Conservation (phyloP, 2,329 filamentous ascomycete genomes). For the Coniochaeta sp. region DNA sequence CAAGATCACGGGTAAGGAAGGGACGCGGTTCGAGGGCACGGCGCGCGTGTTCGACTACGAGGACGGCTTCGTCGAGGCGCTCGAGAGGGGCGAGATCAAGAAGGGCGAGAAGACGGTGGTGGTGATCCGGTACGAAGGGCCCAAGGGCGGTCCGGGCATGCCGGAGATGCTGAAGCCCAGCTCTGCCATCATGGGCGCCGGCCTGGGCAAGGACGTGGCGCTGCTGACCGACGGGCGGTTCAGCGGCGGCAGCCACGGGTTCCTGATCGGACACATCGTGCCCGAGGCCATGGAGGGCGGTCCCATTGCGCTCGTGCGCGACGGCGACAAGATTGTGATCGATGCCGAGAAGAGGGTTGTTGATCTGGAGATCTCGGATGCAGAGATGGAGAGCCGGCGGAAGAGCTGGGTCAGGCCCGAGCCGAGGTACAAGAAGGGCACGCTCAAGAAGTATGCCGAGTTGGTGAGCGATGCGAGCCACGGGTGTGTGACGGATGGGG, state of each 20-base stretch:
- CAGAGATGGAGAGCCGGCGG: conserved; percentile 52
- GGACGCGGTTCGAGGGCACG: conserved; percentile 72
- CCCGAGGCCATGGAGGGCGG: conserved; percentile 82
- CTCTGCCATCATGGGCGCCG: conserved; percentile 86
- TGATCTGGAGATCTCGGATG: conserved; percentile 59
- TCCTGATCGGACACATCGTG: conserved; percentile 82
- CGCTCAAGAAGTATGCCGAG: conserved; percentile 61
- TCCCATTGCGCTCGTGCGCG: conserved; percentile 73
- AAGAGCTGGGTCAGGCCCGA: conserved; percentile 56
- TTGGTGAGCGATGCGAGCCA: conserved; percentile 51
- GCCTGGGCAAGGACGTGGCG: conserved; percentile 68
- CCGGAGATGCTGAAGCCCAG: conserved; percentile 93
- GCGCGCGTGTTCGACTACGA: conserved; percentile 83
- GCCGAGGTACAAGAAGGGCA: conserved; percentile 53
- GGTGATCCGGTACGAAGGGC: conserved; percentile 87
- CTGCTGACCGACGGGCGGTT: conserved; percentile 71
- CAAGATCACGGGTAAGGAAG: conserved; percentile 93
- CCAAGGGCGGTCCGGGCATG: conserved; percentile 90
- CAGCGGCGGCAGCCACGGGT: conserved; percentile 76
- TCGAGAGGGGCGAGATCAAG: conserved; percentile 72
- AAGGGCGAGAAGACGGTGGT: conserved; percentile 84
- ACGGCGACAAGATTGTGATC: conserved; percentile 76
- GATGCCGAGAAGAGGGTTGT: conserved; percentile 69
- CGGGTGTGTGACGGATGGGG: conserved; percentile 50
- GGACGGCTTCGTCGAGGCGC: conserved; percentile 67